Conservation (phyloP, 257 asterid genomes). For the Paraleonurus japonicus region DNA sequence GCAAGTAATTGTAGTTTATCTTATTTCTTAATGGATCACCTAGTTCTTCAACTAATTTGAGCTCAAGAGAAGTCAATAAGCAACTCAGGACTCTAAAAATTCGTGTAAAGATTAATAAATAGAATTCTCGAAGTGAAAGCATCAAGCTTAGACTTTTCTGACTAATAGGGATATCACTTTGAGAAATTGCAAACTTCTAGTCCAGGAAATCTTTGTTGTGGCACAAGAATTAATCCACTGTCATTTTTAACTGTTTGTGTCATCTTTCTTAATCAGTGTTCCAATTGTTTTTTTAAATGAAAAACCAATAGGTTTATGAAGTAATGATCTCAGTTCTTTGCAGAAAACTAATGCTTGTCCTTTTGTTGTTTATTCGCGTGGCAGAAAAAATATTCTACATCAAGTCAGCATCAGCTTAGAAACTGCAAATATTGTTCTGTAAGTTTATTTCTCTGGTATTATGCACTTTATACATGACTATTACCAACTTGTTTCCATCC, state of each 20-base stretch:
- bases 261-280: not conserved
- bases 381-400: slow-evolving; percentile 45
- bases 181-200: not conserved
- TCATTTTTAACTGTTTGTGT: slow-evolving; percentile 12
- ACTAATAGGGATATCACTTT: not conserved
- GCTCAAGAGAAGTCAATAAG: not conserved
- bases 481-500: slow-evolving; percentile 34
- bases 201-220: slow-evolving; percentile 5
- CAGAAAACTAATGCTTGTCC: slow-evolving; percentile 26
- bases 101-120: not conserved
- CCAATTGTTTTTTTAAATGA: not conserved
- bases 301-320: not conserved
- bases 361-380: slow-evolving; percentile 35
- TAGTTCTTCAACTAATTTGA: slow-evolving; percentile 14
- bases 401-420: slow-evolving; percentile 29
- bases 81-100: slow-evolving; percentile 1
- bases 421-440: slow-evolving; percentile 83
- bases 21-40: slow-evolving; percentile 12
- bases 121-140: not conserved
- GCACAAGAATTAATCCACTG: not conserved
- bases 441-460: slow-evolving; percentile 43
- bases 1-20: slow-evolving; percentile 2
- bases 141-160: not conserved
- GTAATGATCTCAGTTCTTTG: slow-evolving; percentile 3
- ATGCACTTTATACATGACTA: slow-evolving; percentile 18